phyloP scores from a whole-genome alignment of 129 eudicot species.

The Ambrosia artemisiifolia region DNA sequence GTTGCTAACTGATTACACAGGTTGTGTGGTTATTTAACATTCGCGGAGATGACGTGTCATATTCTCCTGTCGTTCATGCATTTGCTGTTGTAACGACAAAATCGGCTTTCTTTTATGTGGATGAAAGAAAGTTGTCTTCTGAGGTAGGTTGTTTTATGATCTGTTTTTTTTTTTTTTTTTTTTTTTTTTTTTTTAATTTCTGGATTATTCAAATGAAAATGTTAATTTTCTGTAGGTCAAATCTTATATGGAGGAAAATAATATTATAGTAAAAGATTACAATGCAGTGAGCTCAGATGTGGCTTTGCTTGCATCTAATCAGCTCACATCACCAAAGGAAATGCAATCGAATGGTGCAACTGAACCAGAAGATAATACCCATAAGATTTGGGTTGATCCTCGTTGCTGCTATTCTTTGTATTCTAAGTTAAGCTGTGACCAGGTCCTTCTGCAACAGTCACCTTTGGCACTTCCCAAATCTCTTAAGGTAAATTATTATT shows the following conservation, averaged over 20 bases:
- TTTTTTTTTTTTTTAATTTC: constrained; percentile 8
- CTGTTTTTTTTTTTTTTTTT: background rate
- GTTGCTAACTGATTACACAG: constrained; percentile 34
- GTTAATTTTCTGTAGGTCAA: constrained; percentile 45
- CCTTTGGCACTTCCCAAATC: constrained; percentile 96
- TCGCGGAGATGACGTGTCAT: constrained; percentile 88
- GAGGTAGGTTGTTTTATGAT: constrained; percentile 49
- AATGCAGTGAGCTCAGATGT: constrained; percentile 71
- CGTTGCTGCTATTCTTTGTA: constrained; percentile 90
- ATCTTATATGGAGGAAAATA: constrained; percentile 66
- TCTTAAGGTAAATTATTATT: constrained; percentile 53
- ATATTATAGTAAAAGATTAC: constrained; percentile 73
- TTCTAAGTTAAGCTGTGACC: constrained; percentile 56
- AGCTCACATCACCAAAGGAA: constrained; percentile 47
- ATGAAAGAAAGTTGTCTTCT: constrained; percentile 67
- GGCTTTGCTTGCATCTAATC: constrained; percentile 66
- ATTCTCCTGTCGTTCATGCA: constrained; percentile 94
- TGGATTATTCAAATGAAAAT: background rate
- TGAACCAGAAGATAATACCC: constrained; percentile 41
- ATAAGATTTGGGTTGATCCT: constrained; percentile 85
- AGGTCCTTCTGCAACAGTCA: constrained; percentile 72
- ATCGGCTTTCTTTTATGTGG: constrained; percentile 89
- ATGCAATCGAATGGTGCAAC: constrained; percentile 27
- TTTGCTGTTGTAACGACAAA: constrained; percentile 73
- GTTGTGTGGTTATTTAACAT: constrained; percentile 93